Evolutionary conservation across 805 yeast genomes (phyloP).

Genomic region (Maudiozyma serrabonitensis): DNA sequence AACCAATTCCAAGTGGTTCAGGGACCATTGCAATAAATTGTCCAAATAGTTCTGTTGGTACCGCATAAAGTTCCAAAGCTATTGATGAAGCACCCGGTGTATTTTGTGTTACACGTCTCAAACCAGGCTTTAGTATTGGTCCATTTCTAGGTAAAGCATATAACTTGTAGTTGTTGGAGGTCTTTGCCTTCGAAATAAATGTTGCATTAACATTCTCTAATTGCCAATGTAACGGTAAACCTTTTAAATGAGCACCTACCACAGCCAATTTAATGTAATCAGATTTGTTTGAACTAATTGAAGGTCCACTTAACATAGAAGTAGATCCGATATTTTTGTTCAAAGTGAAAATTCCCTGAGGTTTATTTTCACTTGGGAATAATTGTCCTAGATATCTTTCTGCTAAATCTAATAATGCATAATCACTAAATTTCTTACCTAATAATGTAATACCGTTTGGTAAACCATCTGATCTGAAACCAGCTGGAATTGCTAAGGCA

Average conservation of each 20-base stretch:
- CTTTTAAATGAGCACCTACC: constrained; percentile 90
- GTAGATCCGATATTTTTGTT: constrained; percentile 6
- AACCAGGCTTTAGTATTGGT: constrained; percentile 83
- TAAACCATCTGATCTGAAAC: constrained; percentile 77
- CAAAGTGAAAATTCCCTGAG: constrained; percentile 37
- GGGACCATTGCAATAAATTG: constrained; percentile 82
- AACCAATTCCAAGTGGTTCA: constrained; percentile 90
- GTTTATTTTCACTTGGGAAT: constrained; percentile 39
- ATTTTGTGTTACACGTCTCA: constrained; percentile 47
- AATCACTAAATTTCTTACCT: constrained; percentile 76
- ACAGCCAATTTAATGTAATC: constrained; percentile 67
- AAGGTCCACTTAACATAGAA: constrained; percentile 17
- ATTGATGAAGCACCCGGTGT: constrained; percentile 45
- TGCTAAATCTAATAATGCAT: constrained; percentile 80
- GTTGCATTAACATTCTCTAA: constrained; percentile 73
- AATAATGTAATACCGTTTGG: constrained; percentile 87
- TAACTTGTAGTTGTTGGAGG: constrained; percentile 61
- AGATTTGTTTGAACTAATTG: constrained; percentile 18
- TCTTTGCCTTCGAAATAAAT: constrained; percentile 53
- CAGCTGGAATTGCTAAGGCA: constrained; percentile 86
- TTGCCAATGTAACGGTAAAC: constrained; percentile 91
- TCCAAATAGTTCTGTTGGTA: constrained; percentile 74
- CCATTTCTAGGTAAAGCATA: constrained; percentile 79
- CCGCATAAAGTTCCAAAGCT: constrained; percentile 71
- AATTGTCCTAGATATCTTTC: constrained; percentile 48